Evolutionary conservation across 305 asterid genomes (phyloP), one percentile per base, ranked within the genome.

Genomic region (Solanum hybrid): DNA sequence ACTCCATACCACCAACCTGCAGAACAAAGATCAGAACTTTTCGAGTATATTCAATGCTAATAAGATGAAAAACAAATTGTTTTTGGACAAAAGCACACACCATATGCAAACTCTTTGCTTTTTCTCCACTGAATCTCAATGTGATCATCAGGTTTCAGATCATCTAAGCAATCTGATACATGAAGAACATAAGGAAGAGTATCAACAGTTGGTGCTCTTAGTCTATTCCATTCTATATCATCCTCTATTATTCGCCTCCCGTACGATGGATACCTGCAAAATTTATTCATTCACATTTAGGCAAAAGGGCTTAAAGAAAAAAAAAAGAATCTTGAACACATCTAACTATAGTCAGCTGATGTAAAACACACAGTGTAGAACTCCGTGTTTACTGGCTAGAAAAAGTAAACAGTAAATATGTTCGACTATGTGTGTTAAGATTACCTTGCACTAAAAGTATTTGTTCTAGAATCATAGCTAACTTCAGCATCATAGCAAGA

Each of bases 1-100:
- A 95, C 96, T 89, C 99, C 99, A 92, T 96, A 97, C 99, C 99
- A 97, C 99, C 99, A 97, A 88, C 99, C 99, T 97, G 95, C 85
- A 86, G 91, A 34, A 46, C 89, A 92, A 93, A 91, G 85, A 73
- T 2, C 84, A 82, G 20, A 29, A 46, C 16, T 46, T 84, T 51
- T 5, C 2, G 12, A 84, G 75, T 51, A 24, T 12, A 89, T 60
- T n/a, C 77, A 87, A 38, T 60, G 88, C 24, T 4, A 14, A 32
- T 71, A 10, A 75, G 40, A 88, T 85, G 12, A 64, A 9, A 27
- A 72, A 7, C 86, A 46, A 89, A 79, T 26, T 11, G 32, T 3
- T 5, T 27, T 64, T 32, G 56, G 7, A 72, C 26, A 26, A 90
- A 76, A 78, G 82, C 46, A 89, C 92, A 89, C 92, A 97, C 99